These are phyloP conservation scores for Wickerhamia fluorescens DNA, from an alignment of 805 yeast species.

Conservation along the genomic window DNA sequence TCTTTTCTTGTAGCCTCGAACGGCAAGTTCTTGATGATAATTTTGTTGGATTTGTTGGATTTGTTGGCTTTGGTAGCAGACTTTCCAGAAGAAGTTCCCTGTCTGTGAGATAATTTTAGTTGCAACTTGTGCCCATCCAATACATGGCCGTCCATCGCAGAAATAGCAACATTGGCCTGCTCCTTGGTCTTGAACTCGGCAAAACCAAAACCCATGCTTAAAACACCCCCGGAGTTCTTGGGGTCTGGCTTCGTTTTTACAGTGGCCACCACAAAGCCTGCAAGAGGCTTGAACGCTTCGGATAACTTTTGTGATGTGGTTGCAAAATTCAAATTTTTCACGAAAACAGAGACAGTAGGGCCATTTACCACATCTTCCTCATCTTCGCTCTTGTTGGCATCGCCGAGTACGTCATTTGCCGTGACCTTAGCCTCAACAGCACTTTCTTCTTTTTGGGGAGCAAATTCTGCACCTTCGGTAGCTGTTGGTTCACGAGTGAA, in stretches of 20 bases:
- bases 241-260: conserved; percentile 88
- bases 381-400: conserved; percentile 18
- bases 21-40: conserved; percentile 93
- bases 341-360: conserved; percentile 81
- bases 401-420: conserved; percentile 39
- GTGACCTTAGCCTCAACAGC: conserved; percentile 41
- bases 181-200: conserved; percentile 78
- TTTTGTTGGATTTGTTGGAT: conserved; percentile 54
- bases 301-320: conserved; percentile 57
- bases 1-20: conserved; percentile 93
- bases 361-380: conserved; percentile 46
- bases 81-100: conserved; percentile 30
- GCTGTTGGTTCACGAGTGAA: conserved; percentile 53
- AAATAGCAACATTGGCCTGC: conserved; percentile 71
- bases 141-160: conserved; percentile 63
- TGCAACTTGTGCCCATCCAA: conserved; percentile 88
- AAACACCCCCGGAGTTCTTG: conserved; percentile 53
- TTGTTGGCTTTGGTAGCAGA: conserved; percentile 13
- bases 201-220: conserved; percentile 97
- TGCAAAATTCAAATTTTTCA: conserved; percentile 84
- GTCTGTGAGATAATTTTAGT: conserved; percentile 81
- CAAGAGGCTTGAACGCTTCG: conserved; percentile 57
- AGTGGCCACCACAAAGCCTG: conserved; percentile 76
- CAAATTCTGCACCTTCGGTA: conserved; percentile 17
- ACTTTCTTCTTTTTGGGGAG: conserved; percentile 16